Percentiles rank a stretch among this genome's conserved stretches.
These are phyloP conservation scores for Coprinellus micaceus DNA, from an alignment of 768 basidiomycete species.

Conservation along the genomic window DNA sequence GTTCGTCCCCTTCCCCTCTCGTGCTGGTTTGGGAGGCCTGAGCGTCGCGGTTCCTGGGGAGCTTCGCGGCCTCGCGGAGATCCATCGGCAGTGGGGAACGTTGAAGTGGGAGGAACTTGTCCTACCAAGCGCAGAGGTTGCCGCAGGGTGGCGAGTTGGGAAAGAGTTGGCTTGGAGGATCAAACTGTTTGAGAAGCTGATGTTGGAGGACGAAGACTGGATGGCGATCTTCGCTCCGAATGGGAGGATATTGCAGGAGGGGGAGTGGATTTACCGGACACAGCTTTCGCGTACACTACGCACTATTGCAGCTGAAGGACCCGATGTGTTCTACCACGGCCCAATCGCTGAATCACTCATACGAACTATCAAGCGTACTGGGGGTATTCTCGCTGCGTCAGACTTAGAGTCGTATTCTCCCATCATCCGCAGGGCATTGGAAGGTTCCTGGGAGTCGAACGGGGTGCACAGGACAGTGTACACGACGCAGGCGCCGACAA, in stretches of 20 bases:
- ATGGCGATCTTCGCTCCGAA: constrained; percentile 77
- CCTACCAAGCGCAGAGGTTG: constrained; percentile 68
- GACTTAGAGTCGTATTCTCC: constrained; percentile 76
- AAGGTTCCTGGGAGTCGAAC: too few relatives aligned
- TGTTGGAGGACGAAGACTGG: constrained; percentile 73
- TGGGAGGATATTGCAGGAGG: constrained; percentile 67
- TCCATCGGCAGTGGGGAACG: constrained; percentile 77
- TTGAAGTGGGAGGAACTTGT: constrained; percentile 78
- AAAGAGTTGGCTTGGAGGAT: constrained; percentile 72
- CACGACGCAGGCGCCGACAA: constrained; percentile 80
- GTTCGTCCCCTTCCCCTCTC: constrained; percentile 55
- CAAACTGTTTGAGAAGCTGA: constrained; percentile 38
- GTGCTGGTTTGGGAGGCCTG: constrained; percentile 71
- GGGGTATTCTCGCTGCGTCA: constrained; percentile 82
- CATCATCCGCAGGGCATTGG: constrained; percentile 73
- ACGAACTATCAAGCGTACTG: constrained; percentile 61
- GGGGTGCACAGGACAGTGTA: constrained; percentile 75
- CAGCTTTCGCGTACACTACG: constrained; percentile 80
- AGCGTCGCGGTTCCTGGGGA: constrained; percentile 88
- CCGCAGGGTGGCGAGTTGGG: constrained; percentile 76
- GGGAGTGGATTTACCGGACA: constrained; percentile 66
- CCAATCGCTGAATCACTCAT: constrained; percentile 78
- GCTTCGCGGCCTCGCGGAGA: constrained; percentile 80
- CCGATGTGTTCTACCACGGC: constrained; percentile 85
- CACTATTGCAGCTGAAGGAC: constrained; percentile 70